phyloP scores from a whole-genome alignment of 2,329 filamentous ascomycete species.

The Daldinia eschscholtzii region DNA sequence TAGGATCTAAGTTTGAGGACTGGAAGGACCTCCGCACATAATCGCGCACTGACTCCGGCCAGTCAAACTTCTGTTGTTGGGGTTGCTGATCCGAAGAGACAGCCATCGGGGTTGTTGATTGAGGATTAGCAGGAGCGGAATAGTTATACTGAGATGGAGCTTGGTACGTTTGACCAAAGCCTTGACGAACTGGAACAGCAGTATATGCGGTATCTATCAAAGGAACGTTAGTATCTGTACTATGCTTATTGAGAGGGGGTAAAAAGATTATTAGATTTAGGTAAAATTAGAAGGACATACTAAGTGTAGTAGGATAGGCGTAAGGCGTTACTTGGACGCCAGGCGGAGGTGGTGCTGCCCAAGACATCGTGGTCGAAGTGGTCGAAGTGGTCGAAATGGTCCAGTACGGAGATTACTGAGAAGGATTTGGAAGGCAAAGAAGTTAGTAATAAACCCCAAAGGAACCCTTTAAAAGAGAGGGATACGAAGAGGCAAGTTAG shows the following conservation, averaged over 20 bases:
- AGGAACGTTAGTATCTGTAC: slow-evolving; percentile 48
- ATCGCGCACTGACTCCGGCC: slow-evolving; percentile 83
- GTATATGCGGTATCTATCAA: slow-evolving; percentile 58
- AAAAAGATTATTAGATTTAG: not conserved
- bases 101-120: slow-evolving; percentile 48
- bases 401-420: slow-evolving; percentile 2
- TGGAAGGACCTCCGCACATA: slow-evolving; percentile 94
- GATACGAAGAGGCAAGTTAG: slow-evolving; percentile 6
- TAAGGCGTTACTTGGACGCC: slow-evolving; percentile 49
- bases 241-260: not conserved
- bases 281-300: slow-evolving; percentile 29
- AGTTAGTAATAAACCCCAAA: slow-evolving; percentile 39
- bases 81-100: slow-evolving; percentile 53
- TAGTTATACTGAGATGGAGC: slow-evolving; percentile 51
- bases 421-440: slow-evolving; percentile 11
- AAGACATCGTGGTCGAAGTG: slow-evolving; percentile 47
- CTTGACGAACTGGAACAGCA: slow-evolving; percentile 58
- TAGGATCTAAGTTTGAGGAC: slow-evolving; percentile 73
- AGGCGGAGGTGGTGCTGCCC: slow-evolving; percentile 49
- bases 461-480: slow-evolving; percentile 11
- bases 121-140: slow-evolving; percentile 53
- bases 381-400: slow-evolving; percentile 24
- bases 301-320: slow-evolving; percentile 46
- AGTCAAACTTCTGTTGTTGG: slow-evolving; percentile 74
- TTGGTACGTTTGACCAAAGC: slow-evolving; percentile 52